These are phyloP conservation scores for Zasmidium citrigriseum DNA, from an alignment of 2,329 filamentous ascomycete species.

Conservation along the genomic window DNA sequence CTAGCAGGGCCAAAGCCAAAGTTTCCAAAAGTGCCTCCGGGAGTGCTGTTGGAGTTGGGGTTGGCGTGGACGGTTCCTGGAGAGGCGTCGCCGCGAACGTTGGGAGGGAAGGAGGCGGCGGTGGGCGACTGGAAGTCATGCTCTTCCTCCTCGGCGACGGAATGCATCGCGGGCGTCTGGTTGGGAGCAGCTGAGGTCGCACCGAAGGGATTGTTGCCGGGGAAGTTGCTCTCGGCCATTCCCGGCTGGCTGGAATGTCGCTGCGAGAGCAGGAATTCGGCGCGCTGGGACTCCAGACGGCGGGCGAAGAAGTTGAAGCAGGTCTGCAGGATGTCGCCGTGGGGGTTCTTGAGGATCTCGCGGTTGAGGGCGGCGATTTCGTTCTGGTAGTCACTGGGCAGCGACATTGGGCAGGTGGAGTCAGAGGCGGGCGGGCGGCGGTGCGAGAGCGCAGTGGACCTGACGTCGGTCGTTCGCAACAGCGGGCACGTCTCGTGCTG, in stretches of 20 bases:
- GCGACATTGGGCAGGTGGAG: slow-evolving; percentile 28
- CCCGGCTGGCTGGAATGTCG: slow-evolving; percentile 46
- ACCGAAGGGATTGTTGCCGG: slow-evolving; percentile 77
- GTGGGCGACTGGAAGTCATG: slow-evolving; percentile 76
- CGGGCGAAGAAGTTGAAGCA: slow-evolving; percentile 68
- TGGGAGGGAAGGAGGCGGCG: slow-evolving; percentile 46
- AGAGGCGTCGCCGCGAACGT: slow-evolving; percentile 53
- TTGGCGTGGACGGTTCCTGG: slow-evolving; percentile 34
- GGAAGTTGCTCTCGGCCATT: slow-evolving; percentile 77
- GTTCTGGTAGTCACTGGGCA: slow-evolving; percentile 59
- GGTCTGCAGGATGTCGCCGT: slow-evolving; percentile 68
- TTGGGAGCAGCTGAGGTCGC: slow-evolving; percentile 40
- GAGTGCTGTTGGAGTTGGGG: slow-evolving; percentile 29
- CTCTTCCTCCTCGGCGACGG: slow-evolving; percentile 81
- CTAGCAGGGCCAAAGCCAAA: slow-evolving; percentile 32
- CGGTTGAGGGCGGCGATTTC: slow-evolving; percentile 65
- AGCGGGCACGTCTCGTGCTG: background rate
- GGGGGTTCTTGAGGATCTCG: slow-evolving; percentile 60
- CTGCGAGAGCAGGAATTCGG: slow-evolving; percentile 55
- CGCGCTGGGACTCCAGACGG: slow-evolving; percentile 66
- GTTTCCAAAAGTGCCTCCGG: slow-evolving; percentile 35
- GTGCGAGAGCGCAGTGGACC: background rate
- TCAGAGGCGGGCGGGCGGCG: slow-evolving; percentile 1
- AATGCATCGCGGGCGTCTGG: slow-evolving; percentile 53
- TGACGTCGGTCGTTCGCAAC: background rate